A percentile compares a stretch with the other conserved stretches of the same genome.
These are phyloP conservation scores for Cantharellus anzutake DNA, from an alignment of 768 basidiomycete genomes.

Conservation along the genomic window DNA sequence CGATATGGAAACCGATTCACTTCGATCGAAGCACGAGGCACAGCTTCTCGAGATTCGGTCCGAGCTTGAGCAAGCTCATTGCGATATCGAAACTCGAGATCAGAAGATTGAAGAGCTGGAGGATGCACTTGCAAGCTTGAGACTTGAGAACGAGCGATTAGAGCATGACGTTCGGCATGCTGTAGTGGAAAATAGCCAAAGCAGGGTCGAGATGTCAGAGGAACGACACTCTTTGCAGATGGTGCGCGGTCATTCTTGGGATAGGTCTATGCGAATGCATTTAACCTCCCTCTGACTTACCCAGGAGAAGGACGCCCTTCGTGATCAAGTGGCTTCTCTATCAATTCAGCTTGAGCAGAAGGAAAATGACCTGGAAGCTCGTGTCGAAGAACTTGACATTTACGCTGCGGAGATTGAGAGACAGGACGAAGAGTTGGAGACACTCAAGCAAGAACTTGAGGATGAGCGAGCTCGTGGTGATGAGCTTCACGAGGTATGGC, in stretches of 20 bases:
- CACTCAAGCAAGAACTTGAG: slow-evolving; percentile 47
- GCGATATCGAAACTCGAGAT: neutral
- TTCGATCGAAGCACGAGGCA: slow-evolving; percentile 8
- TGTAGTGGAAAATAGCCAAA: slow-evolving; percentile 51
- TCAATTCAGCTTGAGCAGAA: slow-evolving; percentile 33
- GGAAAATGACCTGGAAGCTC: slow-evolving; percentile 8
- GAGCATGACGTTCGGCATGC: slow-evolving; percentile 32
- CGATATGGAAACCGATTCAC: slow-evolving; percentile 23
- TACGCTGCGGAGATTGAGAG: neutral
- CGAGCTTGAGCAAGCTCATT: neutral
- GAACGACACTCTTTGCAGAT: slow-evolving; percentile 56
- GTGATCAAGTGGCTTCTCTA: slow-evolving; percentile 61
- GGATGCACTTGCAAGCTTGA: neutral
- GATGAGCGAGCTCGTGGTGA: slow-evolving; percentile 43
- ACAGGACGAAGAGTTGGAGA: neutral
- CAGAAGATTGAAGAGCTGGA: slow-evolving; percentile 23
- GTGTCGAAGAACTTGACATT: neutral
- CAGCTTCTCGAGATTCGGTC: neutral
- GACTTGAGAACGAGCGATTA: neutral
- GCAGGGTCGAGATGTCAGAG: slow-evolving; percentile 44
- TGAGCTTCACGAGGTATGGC: slow-evolving; percentile 56
- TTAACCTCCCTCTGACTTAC: slow-evolving; percentile 29
- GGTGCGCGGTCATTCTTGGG: slow-evolving; percentile 1
- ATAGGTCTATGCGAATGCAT: neutral
- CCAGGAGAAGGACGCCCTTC: slow-evolving; percentile 29